Conservation (phyloP, 1,139 yeast species). For the Sugiyamaella castrensis region DNA sequence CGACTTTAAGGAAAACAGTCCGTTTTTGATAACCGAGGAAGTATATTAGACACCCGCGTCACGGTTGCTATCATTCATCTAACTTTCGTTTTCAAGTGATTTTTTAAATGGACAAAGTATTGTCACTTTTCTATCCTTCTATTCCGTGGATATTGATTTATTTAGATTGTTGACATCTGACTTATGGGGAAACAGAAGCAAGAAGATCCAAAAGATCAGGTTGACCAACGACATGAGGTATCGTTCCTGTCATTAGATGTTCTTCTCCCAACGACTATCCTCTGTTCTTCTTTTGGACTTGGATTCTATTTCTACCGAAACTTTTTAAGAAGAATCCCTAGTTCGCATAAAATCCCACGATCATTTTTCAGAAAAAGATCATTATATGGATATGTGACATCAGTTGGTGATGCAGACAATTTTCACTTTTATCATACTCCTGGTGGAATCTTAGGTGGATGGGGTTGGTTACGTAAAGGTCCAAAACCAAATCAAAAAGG, state of each 20-base stretch:
- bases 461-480: conserved; percentile 80
- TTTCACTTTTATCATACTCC: conserved; percentile 92
- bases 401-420: conserved; percentile 97
- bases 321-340: conserved; percentile 36
- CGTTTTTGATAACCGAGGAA: no score
- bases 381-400: conserved; percentile 77
- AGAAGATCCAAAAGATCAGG: no score
- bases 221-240: background rate
- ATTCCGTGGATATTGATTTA: no score
- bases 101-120: no score
- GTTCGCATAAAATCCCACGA: conserved; percentile 32
- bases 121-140: no score
- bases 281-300: conserved; percentile 28
- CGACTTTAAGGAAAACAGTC: no score
- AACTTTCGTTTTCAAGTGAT: no score
- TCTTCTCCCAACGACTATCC: conserved; percentile 27
- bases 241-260: conserved; percentile 21
- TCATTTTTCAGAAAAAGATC: conserved; percentile 40
- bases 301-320: conserved; percentile 31
- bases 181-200: no score
- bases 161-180: no score
- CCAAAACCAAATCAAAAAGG: conserved; percentile 46
- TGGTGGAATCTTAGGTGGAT: conserved; percentile 81
- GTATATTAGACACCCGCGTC: no score
- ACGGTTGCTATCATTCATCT: no score